These are phyloP conservation scores for Termitomyces sp. DNA, from an alignment of 768 basidiomycete species.

Conservation along the genomic window DNA sequence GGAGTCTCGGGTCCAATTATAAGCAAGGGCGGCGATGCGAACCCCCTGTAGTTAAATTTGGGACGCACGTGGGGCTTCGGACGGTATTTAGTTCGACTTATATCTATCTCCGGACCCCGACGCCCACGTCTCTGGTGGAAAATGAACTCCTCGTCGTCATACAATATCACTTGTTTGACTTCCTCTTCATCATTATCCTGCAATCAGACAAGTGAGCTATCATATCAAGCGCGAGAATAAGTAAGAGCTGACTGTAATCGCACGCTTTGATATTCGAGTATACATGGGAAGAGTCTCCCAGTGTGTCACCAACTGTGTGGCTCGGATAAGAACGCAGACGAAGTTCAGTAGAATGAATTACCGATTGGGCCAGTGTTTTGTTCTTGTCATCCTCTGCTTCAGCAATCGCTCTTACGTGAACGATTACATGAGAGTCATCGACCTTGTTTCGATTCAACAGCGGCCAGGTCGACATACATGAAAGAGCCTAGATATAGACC, in stretches of 20 bases:
- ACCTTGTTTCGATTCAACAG: conserved; percentile 86
- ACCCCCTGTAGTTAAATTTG: neutral
- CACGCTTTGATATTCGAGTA: conserved; percentile 82
- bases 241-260: conserved; percentile 21
- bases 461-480: conserved; percentile 74
- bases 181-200: conserved; percentile 2
- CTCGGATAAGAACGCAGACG: neutral
- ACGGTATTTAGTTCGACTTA: conserved; percentile 1
- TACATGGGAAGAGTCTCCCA: conserved; percentile 77
- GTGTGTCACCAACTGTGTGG: conserved; percentile 59
- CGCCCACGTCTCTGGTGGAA: conserved; percentile 6
- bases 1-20: neutral
- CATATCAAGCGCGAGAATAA: neutral
- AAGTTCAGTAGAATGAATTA: conserved; percentile 22
- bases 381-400: conserved; percentile 52
- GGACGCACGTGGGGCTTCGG: neutral
- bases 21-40: neutral
- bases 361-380: conserved; percentile 57
- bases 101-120: neutral
- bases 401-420: conserved; percentile 51
- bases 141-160: conserved; percentile 1
- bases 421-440: conserved; percentile 65
- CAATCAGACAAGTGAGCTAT: neutral
- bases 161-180: neutral
- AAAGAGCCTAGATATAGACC: conserved; percentile 40